These are phyloP conservation scores for Lepidopterella palustris DNA, from an alignment of 495 filamentous ascomycete genomes.

Conservation along the genomic window DNA sequence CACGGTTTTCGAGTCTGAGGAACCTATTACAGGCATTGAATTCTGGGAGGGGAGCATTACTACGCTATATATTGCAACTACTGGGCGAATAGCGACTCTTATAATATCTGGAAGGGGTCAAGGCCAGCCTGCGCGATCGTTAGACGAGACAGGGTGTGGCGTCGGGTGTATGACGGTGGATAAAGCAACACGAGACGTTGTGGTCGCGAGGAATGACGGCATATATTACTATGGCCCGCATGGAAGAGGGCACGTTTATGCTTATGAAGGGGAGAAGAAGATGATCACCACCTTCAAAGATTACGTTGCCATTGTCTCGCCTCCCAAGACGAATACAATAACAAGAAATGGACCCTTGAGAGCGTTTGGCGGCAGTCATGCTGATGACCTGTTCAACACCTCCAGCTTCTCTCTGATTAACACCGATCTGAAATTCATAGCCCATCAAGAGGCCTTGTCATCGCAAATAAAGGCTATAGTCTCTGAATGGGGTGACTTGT, in stretches of 20 bases:
- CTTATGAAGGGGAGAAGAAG: slow-evolving; percentile 85
- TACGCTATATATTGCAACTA: slow-evolving; percentile 87
- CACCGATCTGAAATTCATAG: slow-evolving; percentile 82
- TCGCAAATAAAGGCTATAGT: slow-evolving; percentile 75
- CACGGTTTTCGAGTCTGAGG: slow-evolving; percentile 93
- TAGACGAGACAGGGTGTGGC: slow-evolving; percentile 84
- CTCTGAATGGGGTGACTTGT: slow-evolving; percentile 85
- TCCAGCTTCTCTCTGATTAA: slow-evolving; percentile 84
- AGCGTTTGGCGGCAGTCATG: slow-evolving; percentile 58
- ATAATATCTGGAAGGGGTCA: slow-evolving; percentile 80
- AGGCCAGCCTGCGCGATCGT: slow-evolving; percentile 76
- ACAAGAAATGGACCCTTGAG: slow-evolving; percentile 47
- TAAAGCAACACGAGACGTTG: slow-evolving; percentile 68
- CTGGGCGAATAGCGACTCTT: slow-evolving; percentile 77
- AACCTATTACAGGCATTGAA: slow-evolving; percentile 87
- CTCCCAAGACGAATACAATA: slow-evolving; percentile 55
- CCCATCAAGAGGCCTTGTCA: slow-evolving; percentile 76
- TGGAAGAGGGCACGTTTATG: slow-evolving; percentile 77
- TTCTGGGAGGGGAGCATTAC: slow-evolving; percentile 61
- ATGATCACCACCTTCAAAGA: slow-evolving; percentile 74
- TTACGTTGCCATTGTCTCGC: slow-evolving; percentile 84
- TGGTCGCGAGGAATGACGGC: slow-evolving; percentile 88
- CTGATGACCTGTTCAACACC: slow-evolving; percentile 70
- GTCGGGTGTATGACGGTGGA: slow-evolving; percentile 91
- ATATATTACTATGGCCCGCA: slow-evolving; percentile 86